A percentile compares a stretch with the other conserved stretches of the same genome.
Evolutionary conservation across 768 basidiomycete genomes (phyloP).

Genomic region (Russula lepida): DNA sequence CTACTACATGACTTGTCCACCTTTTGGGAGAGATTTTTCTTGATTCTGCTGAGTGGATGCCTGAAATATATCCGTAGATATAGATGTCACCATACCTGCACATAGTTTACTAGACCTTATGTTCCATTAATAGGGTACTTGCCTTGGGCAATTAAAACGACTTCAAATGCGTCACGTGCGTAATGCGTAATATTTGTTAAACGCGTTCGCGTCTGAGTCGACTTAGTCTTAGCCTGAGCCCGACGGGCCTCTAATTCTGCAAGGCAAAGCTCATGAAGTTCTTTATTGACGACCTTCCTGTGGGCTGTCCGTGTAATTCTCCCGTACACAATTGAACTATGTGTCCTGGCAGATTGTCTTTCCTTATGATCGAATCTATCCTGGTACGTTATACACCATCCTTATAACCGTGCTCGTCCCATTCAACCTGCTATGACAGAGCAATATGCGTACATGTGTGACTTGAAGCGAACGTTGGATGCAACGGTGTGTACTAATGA

Average conservation of each 20-base stretch:
- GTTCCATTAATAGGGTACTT: background rate
- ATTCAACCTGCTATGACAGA: constrained; percentile 44
- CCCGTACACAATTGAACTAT: constrained; percentile 5
- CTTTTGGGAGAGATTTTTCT: constrained; percentile 18
- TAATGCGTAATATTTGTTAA: background rate
- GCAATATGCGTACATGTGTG: constrained; percentile 99
- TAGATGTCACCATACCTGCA: background rate
- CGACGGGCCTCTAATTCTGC: background rate
- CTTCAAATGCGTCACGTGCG: too few species aligned
- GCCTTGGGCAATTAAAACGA: too few species aligned
- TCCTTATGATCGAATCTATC: constrained; percentile 93
- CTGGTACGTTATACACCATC: constrained; percentile 46
- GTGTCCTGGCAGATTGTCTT: constrained; percentile 60
- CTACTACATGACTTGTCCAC: constrained; percentile 16
- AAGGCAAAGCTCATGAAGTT: constrained; percentile 27
- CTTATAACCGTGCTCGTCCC: constrained; percentile 3
- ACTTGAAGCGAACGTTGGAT: constrained; percentile 93
- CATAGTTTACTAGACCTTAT: constrained; percentile 5
- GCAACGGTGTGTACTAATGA: constrained; percentile 56
- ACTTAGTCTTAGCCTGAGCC: background rate
- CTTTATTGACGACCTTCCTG: constrained; percentile 35
- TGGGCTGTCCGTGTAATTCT: constrained; percentile 26
- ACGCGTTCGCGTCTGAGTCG: background rate
- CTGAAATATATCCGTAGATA: background rate
- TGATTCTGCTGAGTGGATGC: background rate